phyloP scores from a whole-genome alignment of 441 rosid genomes.

The Populus hybrid region DNA sequence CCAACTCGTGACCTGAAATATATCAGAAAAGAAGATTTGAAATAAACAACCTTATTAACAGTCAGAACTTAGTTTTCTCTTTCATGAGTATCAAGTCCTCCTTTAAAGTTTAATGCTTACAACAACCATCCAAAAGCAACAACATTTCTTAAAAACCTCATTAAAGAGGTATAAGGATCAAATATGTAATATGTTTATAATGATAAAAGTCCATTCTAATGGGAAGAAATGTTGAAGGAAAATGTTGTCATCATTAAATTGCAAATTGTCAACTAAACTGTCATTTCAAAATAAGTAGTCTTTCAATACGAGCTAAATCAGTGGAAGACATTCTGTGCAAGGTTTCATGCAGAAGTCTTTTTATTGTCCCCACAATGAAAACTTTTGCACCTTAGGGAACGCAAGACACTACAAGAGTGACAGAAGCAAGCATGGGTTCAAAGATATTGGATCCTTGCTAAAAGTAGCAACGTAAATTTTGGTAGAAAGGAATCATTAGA shows the following conservation, averaged over 20 bases:
- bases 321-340: not conserved
- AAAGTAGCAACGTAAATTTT: not conserved
- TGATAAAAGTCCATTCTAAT: not conserved
- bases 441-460: not conserved
- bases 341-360: not conserved
- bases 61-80: not conserved
- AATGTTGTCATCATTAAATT: not conserved
- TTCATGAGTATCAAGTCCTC: not conserved
- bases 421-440: not conserved
- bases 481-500: not conserved
- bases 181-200: not conserved
- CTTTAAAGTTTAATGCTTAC: not conserved
- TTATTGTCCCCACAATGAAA: not conserved
- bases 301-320: not conserved
- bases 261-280: not conserved
- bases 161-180: not conserved
- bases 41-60: not conserved
- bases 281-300: not conserved
- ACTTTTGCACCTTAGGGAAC: not conserved
- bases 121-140: not conserved
- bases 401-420: not conserved
- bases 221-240: not conserved
- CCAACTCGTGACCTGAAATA: constrained; percentile 60
- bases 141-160: not conserved
- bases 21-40: constrained; percentile 8